Base-by-base conservation (phyloP, 2,329 filamentous ascomycete genomes). In the Fusarium sp. region DNA sequence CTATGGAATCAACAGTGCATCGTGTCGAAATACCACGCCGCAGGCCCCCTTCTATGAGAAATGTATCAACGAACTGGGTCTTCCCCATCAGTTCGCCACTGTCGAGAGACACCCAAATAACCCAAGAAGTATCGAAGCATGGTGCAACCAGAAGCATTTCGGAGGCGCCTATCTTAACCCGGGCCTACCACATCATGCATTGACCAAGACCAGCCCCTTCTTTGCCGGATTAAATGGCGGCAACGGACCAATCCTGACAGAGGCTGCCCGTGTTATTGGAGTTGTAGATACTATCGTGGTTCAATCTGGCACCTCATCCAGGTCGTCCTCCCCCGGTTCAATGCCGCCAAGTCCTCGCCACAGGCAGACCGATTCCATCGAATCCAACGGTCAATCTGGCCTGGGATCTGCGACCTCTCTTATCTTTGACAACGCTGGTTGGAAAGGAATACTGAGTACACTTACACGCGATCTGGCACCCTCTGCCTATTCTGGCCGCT, bases 41-140 rank as follows among this genome's bases (percentile, higher is more conserved):
- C 90, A 93, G 74, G 91, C 91, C 6, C 91, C 91, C 64, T 96
- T 96, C 76, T 95, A 94, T 75, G 92, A 94, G 74, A 96, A 92
- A 73, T 92, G 90, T 70, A 90, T 92, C 77, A 92, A 92, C 71
- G 90, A 92, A 73, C 85, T 96, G 11, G 92, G 93, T n/a, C 81
- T 96, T n/a, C 93, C 93, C 12, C 92, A 96, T 73, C 88, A 91
- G 46, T 92, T 96, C 69, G 85, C 88, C 15, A 89, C 91, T 36
- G 88, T 95, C 10, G 92, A 95, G 76, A 85, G 91, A 53, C 87
- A 89, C 6, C 83, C 88, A 6, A 89, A 86, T 66, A 88, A 86
- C 2, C 86, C 88, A 49, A 84, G 84, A 4, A 88, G 88, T 17
- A 86, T 96, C 62, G 91, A 94, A 74, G 82, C 87, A 1, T 89